Evolutionary conservation across 495 filamentous ascomycete genomes (phyloP), one percentile per base, ranked within the genome.

Genomic region (Evernia prunastri): DNA sequence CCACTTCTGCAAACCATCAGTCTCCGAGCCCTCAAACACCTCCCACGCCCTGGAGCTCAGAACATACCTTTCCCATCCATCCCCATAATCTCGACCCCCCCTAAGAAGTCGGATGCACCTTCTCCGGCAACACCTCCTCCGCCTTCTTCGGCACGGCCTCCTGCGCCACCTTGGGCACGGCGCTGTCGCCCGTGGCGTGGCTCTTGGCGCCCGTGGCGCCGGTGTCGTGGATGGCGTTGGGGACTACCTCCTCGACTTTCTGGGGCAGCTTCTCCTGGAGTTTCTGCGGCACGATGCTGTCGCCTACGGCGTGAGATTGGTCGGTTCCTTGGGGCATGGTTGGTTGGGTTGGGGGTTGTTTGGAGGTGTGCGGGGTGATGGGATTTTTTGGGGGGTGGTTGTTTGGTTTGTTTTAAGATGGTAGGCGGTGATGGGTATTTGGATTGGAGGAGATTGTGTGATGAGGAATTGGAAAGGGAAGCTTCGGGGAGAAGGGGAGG

Each of bases 191-290:
- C 12, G 66, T 67, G 2, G 66, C 66, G 25, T 67, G 66, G 15
- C 39, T 43, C 27, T 49, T 25, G 0, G 27, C 60, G 18, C 56
- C 42, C 0, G 39, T 56, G 18, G 37, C 29, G 7, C 66, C 66
- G 10, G 66, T 68, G 51, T 68, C 66, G 63, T 68, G 66, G 59
- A 68, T 68, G 8, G 5, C 45, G 56, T 69, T 69, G 51, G 67
- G 67, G 12, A 69, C 64, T 3, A 10, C 33, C 33, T 64, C 56
- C 51, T 69, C 67, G 40, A 69, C 60, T 7, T 27, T 51, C 56
- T 67, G 36, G 27, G 67, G 67, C 25, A 69, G 64, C n/a, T 33
- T 58, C 47, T 69, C 65, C 37, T 69, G 67, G 29, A 69, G 65
- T 13, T 60, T 67, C 42, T 67, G 64, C 13, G 67, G 67, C 15